Conservation (phyloP, 1,284 basidiomycete genomes). For the Pseudozyma tsukubaensis region DNA sequence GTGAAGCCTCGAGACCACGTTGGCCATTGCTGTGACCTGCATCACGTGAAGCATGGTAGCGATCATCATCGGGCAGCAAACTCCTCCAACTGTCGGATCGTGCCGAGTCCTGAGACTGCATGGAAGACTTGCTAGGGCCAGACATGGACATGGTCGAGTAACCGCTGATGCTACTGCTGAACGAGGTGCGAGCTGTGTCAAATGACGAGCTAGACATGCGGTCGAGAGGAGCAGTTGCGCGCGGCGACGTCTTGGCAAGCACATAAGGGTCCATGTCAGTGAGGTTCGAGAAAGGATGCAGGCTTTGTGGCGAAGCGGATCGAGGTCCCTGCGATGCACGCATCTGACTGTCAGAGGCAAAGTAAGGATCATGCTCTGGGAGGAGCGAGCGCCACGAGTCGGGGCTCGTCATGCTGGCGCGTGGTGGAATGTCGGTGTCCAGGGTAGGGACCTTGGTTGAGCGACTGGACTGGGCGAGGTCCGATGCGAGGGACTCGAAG, state of each 20-base stretch:
- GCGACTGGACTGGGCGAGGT: conserved; percentile 2
- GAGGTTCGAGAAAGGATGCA: conserved; percentile 11
- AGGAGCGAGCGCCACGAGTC: conserved; percentile 59
- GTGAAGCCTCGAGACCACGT: conserved; percentile 11
- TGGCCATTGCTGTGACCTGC: neutral
- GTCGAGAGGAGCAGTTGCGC: conserved; percentile 9
- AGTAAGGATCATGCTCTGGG: conserved; percentile 58
- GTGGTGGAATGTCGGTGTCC: conserved; percentile 9
- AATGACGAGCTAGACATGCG: conserved; percentile 28
- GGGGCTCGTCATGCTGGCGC: conserved; percentile 42
- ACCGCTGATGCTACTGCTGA: conserved; percentile 45
- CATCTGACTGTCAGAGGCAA: conserved; percentile 35
- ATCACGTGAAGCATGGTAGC: conserved; percentile 30
- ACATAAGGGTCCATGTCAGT: conserved; percentile 32
- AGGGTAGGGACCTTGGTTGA: conserved; percentile 13
- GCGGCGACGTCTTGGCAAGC: conserved; percentile 28
- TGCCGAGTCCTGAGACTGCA: conserved; percentile 14
- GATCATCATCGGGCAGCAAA: conserved; percentile 44
- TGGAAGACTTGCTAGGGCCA: conserved; percentile 13
- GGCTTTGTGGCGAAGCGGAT: conserved; percentile 26
- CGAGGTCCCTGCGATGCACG: conserved; percentile 13
- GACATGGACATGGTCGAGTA: conserved; percentile 46
- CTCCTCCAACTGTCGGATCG: conserved; percentile 49
- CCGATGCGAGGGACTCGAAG: neutral
- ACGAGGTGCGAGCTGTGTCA: conserved; percentile 39